These are phyloP conservation scores for Dendrocalamus sinicus DNA, from an alignment of 176 grass and related monocot species.

Conservation along the genomic window DNA sequence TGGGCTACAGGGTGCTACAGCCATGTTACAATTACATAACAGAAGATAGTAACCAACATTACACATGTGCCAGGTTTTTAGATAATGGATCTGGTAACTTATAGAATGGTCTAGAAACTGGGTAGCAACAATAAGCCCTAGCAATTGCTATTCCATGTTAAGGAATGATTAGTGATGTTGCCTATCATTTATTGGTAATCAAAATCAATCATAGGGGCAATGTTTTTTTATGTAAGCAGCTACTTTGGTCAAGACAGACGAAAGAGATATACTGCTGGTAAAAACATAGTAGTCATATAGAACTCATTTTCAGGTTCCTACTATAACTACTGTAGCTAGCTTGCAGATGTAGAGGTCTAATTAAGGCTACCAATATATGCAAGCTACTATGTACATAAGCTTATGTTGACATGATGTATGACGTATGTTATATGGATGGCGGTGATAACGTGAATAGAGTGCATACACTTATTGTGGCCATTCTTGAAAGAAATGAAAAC, in stretches of 20 bases:
- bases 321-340: background rate
- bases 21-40: background rate
- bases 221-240: background rate
- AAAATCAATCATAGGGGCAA: background rate
- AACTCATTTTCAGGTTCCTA: slow-evolving; percentile 5
- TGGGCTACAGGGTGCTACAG: too few species aligned
- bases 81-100: slow-evolving; percentile 1
- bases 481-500: background rate
- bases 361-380: background rate
- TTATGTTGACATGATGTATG: background rate
- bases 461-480: background rate
- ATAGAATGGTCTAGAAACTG: background rate
- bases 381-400: background rate
- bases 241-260: background rate
- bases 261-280: slow-evolving; percentile 2
- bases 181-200: slow-evolving; percentile 7
- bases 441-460: background rate
- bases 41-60: background rate
- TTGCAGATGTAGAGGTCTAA: background rate
- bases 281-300: background rate
- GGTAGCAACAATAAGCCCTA: background rate
- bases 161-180: background rate
- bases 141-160: slow-evolving; percentile 5
- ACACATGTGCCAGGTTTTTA: background rate
- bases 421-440: background rate